Evolutionary conservation across 441 rosid genomes (phyloP), one percentile per base, ranked within the genome.

Genomic region (Biscutella laevigata): DNA sequence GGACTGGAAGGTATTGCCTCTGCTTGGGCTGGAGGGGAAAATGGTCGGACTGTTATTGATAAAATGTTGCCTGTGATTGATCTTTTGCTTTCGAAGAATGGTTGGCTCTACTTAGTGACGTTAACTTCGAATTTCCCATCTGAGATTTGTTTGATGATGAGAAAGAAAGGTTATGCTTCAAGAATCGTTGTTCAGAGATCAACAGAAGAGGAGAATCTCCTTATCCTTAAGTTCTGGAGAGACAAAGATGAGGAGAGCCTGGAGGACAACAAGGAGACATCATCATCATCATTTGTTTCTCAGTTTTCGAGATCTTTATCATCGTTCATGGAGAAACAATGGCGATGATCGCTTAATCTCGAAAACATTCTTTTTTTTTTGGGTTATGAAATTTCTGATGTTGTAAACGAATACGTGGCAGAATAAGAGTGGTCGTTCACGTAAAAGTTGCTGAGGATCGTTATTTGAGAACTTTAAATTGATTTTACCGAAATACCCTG

Each of bases 1-100:
- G 95, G 95, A 4, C 33, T 59, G 61, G 75, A 71, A 57, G 99
- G 97, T 37, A 92, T 88, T 42, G 72, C 90, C 5, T 74, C 95
- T 30, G 74, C 99, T 55, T 92, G 97, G 99, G 99, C 99, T 21
- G 97, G 99, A 62, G 99, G 95, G 7, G 82, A 80, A 59, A 82
- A 92, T 55, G 97, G 99, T 12, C 73, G 97, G 39, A 56, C 57
- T 1, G 84, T 88, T 5, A 92, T 92, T 1, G 87, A 88, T 47
- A 80, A 72, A 66, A 88, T 92, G 32, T 57, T 92, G 72, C 88
- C 88, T 1, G 67, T 82, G 48, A 90, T 84, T 16, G 86, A 82
- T 43, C 63, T 25, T 21, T 79, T 92, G 59, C 74, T 88, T 67
- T 84, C 98, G 0, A 71, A 67, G 2, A 76, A 43, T 58, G 99